Evolutionary conservation across 805 yeast genomes (phyloP), one percentile per base, ranked within the genome.

Genomic region (Saturnispora silvae): DNA sequence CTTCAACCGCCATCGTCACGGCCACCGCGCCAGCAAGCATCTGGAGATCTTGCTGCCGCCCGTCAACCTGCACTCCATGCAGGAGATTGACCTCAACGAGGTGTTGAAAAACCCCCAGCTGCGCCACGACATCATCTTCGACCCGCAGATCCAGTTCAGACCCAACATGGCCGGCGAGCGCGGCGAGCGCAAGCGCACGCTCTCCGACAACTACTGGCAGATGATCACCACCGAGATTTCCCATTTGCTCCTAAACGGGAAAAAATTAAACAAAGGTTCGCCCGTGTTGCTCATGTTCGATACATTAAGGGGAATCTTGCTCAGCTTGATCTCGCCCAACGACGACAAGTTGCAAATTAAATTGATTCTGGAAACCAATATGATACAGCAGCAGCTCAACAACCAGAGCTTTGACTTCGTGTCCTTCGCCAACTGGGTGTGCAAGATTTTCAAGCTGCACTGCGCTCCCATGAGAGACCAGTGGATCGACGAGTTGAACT

Each of bases 401-500:
- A 75, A 73, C 45, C 75, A 80, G 17, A 72, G 81, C n/a, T 71
- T 82, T 48, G 82, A 80, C 54, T 82, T 81, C 60, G 71, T 75
- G 15, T 67, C 71, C 26, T 68, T 85, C 48, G 70, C 87, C 2
- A 66, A 67, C 40, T 82, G 94, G 89, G 66, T 87, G 29, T 75
- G 84, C 2, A 65, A 69, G 23, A 72, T 85, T 23, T 79, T 89
- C 60, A 84, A 86, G 59, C 75, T 78, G 36, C 95, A 84, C 55
- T 86, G 96, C 60, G 95, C 96, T 5, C 96, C 96, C 44, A 85
- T 85, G 94, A 72, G 96, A 54, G 95, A 84, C 57, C 61, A 73
- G 28, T 80, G 92, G 86, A 94, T 87, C 26, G 82, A 75, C 48
- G 83, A 79, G 49, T 83, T 87, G 92, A 72, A 73, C 33, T 49